Conservation (phyloP, 345 rosid species). For the Camelina laxa region DNA sequence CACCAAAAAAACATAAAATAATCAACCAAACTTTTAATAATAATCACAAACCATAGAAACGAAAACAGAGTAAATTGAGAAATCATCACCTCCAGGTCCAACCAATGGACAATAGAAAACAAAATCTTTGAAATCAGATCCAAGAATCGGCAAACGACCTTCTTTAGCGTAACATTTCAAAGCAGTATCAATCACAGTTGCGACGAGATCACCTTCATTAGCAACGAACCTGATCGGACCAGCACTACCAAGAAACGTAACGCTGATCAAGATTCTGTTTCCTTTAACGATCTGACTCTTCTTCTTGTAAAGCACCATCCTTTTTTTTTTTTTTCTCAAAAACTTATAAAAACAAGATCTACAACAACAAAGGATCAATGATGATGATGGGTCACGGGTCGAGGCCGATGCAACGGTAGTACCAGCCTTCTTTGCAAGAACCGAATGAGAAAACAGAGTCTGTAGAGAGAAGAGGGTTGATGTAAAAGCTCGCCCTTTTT, state of each 20-base stretch:
- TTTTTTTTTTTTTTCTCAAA: neutral
- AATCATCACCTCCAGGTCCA: conserved; percentile 58
- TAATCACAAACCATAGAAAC: neutral
- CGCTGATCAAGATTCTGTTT: conserved; percentile 69
- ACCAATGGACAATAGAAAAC: conserved; percentile 66
- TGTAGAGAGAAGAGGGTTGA: conserved; percentile 45
- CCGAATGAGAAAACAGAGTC: conserved; percentile 76
- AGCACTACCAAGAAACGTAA: conserved; percentile 85
- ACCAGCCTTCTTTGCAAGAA: conserved; percentile 98
- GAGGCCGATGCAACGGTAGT: conserved; percentile 93
- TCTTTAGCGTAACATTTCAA: conserved; percentile 86
- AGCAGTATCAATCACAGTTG: conserved; percentile 73
- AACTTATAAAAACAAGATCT: neutral
- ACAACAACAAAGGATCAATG: too few species aligned
- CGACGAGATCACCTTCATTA: conserved; percentile 74
- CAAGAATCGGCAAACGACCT: conserved; percentile 88
- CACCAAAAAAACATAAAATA: neutral
- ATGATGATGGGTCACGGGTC: conserved; percentile 60
- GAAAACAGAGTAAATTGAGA: neutral
- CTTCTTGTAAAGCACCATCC: conserved; percentile 79
- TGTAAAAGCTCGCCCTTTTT: conserved; percentile 73
- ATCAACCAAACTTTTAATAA: neutral
- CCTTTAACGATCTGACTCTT: conserved; percentile 65
- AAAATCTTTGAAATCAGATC: conserved; percentile 73
- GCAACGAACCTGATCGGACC: conserved; percentile 96